Evolutionary conservation across 2,329 filamentous ascomycete species (phyloP).

Genomic region (Beauveria medogensis): DNA sequence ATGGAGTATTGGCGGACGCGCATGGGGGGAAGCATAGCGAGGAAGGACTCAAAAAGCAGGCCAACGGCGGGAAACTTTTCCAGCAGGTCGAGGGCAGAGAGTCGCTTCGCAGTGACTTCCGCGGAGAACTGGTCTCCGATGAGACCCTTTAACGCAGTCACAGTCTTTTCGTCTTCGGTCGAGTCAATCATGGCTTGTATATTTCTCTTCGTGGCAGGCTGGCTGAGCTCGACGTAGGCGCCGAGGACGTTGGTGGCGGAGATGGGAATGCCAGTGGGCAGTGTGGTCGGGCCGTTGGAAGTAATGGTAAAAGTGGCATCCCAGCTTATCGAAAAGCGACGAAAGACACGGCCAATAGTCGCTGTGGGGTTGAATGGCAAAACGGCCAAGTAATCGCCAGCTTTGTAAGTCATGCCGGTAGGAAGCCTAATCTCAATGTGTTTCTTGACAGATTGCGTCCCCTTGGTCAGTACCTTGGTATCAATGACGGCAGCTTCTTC

Average conservation of each 20-base stretch:
- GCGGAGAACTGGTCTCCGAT: slow-evolving; percentile 38
- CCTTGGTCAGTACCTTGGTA: slow-evolving; percentile 40
- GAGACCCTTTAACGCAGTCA: slow-evolving; percentile 37
- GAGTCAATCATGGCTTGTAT: slow-evolving; percentile 38
- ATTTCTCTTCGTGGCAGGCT: slow-evolving; percentile 60
- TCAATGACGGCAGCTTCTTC: slow-evolving; percentile 51
- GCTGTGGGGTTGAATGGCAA: slow-evolving; percentile 61
- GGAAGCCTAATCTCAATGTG: slow-evolving; percentile 63
- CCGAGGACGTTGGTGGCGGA: slow-evolving; percentile 57
- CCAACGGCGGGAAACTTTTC: slow-evolving; percentile 52
- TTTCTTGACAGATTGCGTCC: slow-evolving; percentile 47
- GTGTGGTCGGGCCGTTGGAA: slow-evolving; percentile 39
- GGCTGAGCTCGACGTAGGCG: slow-evolving; percentile 64
- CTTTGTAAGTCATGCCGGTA: slow-evolving; percentile 54
- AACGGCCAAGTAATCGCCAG: slow-evolving; percentile 70
- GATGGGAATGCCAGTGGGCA: slow-evolving; percentile 49
- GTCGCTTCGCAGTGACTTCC: slow-evolving; percentile 45
- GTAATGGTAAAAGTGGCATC: slow-evolving; percentile 58
- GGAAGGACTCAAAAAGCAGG: slow-evolving; percentile 57
- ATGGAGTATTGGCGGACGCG: slow-evolving; percentile 73
- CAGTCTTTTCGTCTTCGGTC: slow-evolving; percentile 36
- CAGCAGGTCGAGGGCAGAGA: slow-evolving; percentile 61
- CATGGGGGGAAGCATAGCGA: slow-evolving; percentile 69
- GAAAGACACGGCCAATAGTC: slow-evolving; percentile 55
- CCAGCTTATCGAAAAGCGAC: slow-evolving; percentile 58